These are phyloP conservation scores for Penicillium samsonianum DNA, from an alignment of 495 filamentous ascomycete species.

Conservation along the genomic window DNA sequence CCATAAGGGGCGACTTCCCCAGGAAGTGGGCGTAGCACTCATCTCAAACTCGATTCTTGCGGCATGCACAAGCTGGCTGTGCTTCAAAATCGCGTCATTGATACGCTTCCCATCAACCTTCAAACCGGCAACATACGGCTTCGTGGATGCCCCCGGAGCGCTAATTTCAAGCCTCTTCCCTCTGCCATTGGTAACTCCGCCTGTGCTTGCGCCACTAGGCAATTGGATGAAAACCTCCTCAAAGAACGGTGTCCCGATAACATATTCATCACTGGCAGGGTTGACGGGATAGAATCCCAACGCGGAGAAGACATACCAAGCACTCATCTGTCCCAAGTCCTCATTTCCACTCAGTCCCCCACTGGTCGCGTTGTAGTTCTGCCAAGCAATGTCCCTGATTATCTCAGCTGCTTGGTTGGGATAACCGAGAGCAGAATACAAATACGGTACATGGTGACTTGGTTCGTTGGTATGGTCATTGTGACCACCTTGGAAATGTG, in stretches of 20 bases:
- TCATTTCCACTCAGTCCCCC: constrained; percentile 32
- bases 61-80: constrained; percentile 22
- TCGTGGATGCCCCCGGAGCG: constrained; percentile 23
- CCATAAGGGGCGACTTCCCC: constrained; percentile 20
- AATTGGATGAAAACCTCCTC: constrained; percentile 26
- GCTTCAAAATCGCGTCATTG: constrained; percentile 16
- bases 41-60: constrained; percentile 28
- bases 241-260: constrained; percentile 30
- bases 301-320: constrained; percentile 33
- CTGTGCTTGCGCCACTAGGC: constrained; percentile 19
- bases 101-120: constrained; percentile 23
- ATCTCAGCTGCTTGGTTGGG: constrained; percentile 23
- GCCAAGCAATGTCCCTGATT: constrained; percentile 26
- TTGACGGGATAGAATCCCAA: constrained; percentile 34
- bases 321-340: constrained; percentile 33
- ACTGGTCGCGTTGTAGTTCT: constrained; percentile 33
- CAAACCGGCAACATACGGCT: constrained; percentile 25
- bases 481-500: constrained; percentile 30
- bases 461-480: constrained; percentile 34
- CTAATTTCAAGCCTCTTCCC: constrained; percentile 23
- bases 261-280: constrained; percentile 31
- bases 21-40: constrained; percentile 26
- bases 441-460: constrained; percentile 33
- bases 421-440: constrained; percentile 28
- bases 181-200: constrained; percentile 15